These are phyloP conservation scores for Lasiosphaeria hispida DNA, from an alignment of 495 filamentous ascomycete species.

Conservation along the genomic window DNA sequence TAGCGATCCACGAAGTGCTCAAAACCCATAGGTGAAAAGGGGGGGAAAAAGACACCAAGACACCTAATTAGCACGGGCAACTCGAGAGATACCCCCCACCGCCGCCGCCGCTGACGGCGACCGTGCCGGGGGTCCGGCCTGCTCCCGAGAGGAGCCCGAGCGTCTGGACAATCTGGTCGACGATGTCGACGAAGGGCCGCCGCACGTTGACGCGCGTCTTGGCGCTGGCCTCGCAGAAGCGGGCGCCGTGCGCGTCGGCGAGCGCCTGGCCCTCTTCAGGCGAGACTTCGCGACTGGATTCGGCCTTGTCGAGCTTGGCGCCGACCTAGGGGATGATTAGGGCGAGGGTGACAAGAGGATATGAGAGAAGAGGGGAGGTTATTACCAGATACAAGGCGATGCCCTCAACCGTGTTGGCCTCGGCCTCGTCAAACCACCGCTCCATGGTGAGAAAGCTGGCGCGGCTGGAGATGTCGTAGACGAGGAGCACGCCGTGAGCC, in stretches of 20 bases:
- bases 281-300: conserved; percentile 44
- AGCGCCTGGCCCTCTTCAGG: conserved; percentile 50
- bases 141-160: conserved; percentile 39
- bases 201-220: conserved; percentile 55
- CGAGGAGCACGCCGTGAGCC: conserved; percentile 57
- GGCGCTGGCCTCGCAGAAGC: conserved; percentile 56
- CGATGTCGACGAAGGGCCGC: conserved; percentile 54
- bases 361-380: background rate
- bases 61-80: conserved; percentile 22
- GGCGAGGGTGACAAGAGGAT: background rate
- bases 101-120: conserved; percentile 10
- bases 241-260: conserved; percentile 46
- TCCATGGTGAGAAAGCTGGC: conserved; percentile 57
- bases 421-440: conserved; percentile 58
- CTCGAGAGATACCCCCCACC: conserved; percentile 9
- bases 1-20: background rate
- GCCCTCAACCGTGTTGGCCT: conserved; percentile 49
- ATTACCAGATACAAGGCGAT: conserved; percentile 54
- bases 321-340: conserved; percentile 40
- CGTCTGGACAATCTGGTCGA: conserved; percentile 50
- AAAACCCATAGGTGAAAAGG: background rate
- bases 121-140: conserved; percentile 19
- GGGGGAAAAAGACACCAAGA: background rate
- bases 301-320: conserved; percentile 53
- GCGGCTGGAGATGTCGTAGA: conserved; percentile 57